These are phyloP conservation scores for Akanthomyces muscarius DNA, from an alignment of 2,329 filamentous ascomycete genomes.

Conservation along the genomic window DNA sequence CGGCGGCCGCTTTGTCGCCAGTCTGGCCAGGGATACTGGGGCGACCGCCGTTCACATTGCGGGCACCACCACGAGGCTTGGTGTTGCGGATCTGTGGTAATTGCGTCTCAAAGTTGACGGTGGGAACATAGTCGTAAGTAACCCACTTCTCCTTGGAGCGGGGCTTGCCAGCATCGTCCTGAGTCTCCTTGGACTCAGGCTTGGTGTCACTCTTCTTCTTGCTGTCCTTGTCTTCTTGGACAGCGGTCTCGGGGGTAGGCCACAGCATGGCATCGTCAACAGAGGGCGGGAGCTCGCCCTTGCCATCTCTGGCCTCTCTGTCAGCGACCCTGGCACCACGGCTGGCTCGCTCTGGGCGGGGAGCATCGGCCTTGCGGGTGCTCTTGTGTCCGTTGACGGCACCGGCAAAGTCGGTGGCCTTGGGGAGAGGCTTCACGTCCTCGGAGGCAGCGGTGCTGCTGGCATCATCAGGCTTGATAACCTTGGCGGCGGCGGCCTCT, in stretches of 20 bases:
- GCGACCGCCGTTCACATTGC: slow-evolving; percentile 38
- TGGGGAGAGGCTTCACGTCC: slow-evolving; percentile 42
- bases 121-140: slow-evolving; percentile 75
- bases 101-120: slow-evolving; percentile 81
- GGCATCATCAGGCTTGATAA: slow-evolving; percentile 39
- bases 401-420: slow-evolving; percentile 22
- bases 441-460: slow-evolving; percentile 23
- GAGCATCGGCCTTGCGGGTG: slow-evolving; percentile 40
- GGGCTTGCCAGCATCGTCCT: slow-evolving; percentile 43
- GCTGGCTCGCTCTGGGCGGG: slow-evolving; percentile 33
- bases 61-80: slow-evolving; percentile 48
- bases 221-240: slow-evolving; percentile 70
- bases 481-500: slow-evolving; percentile 45
- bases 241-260: slow-evolving; percentile 82
- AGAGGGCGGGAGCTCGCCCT: slow-evolving; percentile 49
- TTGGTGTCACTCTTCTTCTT: slow-evolving; percentile 57
- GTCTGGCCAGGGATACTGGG: slow-evolving; percentile 33
- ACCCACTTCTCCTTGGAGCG: slow-evolving; percentile 83
- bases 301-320: slow-evolving; percentile 36
- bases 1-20: slow-evolving; percentile 35
- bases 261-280: slow-evolving; percentile 76
- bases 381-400: slow-evolving; percentile 37
- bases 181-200: slow-evolving; percentile 51
- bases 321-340: slow-evolving; percentile 45
- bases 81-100: slow-evolving; percentile 53